phyloP scores from a whole-genome alignment of 768 basidiomycete species.

The Agrocybe chaxingu region DNA sequence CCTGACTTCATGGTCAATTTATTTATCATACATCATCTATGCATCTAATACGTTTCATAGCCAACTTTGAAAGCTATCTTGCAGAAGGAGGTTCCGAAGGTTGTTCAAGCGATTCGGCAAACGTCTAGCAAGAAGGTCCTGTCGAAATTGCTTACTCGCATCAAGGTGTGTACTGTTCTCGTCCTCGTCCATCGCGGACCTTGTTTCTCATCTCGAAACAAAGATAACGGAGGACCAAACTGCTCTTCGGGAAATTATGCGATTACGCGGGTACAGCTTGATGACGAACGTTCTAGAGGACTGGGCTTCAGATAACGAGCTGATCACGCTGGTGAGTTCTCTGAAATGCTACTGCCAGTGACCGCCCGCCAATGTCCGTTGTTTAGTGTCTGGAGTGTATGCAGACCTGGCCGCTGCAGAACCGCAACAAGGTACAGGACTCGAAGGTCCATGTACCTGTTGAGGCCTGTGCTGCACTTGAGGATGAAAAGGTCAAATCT shows the following conservation, averaged over 20 bases:
- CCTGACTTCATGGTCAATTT: conserved; percentile 74
- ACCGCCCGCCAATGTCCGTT: neutral
- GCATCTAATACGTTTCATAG: conserved; percentile 32
- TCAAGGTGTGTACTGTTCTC: conserved; percentile 54
- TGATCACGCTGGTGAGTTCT: conserved; percentile 62
- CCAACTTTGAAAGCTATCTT: conserved; percentile 74
- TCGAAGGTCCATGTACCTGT: conserved; percentile 64
- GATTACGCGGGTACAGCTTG: conserved; percentile 87
- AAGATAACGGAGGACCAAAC: conserved; percentile 84
- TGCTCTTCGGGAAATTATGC: conserved; percentile 81
- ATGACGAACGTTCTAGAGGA: conserved; percentile 90
- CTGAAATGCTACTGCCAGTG: neutral
- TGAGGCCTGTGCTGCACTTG: conserved; percentile 45
- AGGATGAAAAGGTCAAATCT: conserved; percentile 52
- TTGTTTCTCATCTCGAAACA: neutral
- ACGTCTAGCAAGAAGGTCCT: conserved; percentile 81
- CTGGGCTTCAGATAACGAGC: conserved; percentile 62
- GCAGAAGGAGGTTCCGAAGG: conserved; percentile 83
- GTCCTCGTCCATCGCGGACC: neutral
- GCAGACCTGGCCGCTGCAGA: conserved; percentile 75
- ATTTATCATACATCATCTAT: neutral
- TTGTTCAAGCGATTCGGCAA: conserved; percentile 89
- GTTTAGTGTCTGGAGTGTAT: conserved; percentile 63
- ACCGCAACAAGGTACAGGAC: conserved; percentile 91
- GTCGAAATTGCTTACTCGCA: conserved; percentile 76